Conservation (phyloP, 352 stramenopile species). For the Sclerospora graminicola region DNA sequence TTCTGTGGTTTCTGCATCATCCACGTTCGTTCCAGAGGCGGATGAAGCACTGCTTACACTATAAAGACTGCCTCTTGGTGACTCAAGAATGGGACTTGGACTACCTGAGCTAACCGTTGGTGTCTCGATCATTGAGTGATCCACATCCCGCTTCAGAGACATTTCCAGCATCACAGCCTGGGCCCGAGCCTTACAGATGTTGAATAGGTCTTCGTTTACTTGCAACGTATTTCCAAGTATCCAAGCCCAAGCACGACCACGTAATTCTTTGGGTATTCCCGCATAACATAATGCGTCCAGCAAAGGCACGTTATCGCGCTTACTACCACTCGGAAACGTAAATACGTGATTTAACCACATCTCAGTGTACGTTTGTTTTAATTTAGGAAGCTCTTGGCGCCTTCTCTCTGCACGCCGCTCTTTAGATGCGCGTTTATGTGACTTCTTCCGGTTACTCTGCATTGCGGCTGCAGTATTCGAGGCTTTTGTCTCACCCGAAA, state of each 20-base stretch:
- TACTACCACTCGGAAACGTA: slow-evolving; percentile 21
- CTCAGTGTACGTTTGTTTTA: slow-evolving; percentile 69
- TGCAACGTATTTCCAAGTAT: slow-evolving; percentile 74
- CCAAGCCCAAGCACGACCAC: slow-evolving; percentile 70
- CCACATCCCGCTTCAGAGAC: slow-evolving; percentile 49
- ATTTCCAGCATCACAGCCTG: slow-evolving; percentile 72
- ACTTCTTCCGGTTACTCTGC: slow-evolving; percentile 12
- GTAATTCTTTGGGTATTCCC: slow-evolving; percentile 74
- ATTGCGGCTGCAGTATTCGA: slow-evolving; percentile 10
- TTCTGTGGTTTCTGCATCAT: slow-evolving; percentile 9
- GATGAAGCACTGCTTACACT: slow-evolving; percentile 26
- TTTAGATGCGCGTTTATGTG: slow-evolving; percentile 39
- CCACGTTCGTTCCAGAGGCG: slow-evolving; percentile 8
- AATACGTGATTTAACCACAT: slow-evolving; percentile 70
- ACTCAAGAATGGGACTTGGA: slow-evolving; percentile 16
- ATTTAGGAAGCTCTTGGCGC: slow-evolving; percentile 43
- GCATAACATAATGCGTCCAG: slow-evolving; percentile 70
- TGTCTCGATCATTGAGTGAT: slow-evolving; percentile 18
- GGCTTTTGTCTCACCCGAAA: slow-evolving; percentile 29
- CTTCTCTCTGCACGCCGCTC: slow-evolving; percentile 52
- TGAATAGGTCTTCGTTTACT: slow-evolving; percentile 80
- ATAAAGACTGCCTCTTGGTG: slow-evolving; percentile 15
- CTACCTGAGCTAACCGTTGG: slow-evolving; percentile 11
- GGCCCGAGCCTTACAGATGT: slow-evolving; percentile 66
- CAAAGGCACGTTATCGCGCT: slow-evolving; percentile 15